Evolutionary conservation across 1,139 yeast species (phyloP), one percentile per base, ranked within the genome.

Genomic region (Suhomyces atakaporum): DNA sequence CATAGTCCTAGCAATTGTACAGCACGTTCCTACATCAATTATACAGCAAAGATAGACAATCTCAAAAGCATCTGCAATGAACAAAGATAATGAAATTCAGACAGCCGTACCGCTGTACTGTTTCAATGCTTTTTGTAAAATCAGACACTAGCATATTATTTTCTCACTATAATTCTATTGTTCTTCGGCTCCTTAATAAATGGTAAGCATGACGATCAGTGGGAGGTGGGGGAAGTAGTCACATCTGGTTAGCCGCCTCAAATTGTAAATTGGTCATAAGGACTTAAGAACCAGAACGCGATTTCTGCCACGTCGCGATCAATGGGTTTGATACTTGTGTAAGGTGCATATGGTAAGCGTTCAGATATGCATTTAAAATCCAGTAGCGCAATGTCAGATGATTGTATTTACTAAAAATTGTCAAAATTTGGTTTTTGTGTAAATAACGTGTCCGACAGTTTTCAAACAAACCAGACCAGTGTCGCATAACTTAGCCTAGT

Each of bases 291-390:
- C 5, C 12, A 7, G 13, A n/a, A 9, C 12, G 25, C 25, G 25
- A n/a, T 22, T 22, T 22, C 10, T 22, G 13, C 25, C 25, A 22
- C 25, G 25, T 22, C 13, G 10, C 25, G 25, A 18, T 18, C 8
- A 5, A 18, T 18, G 7, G n/a, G 5, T 8, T 18, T 18, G 20
- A 18, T 5, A 8, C 20, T 18, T 5, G 20, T 18, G 5, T 8
- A 18, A 18, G 5, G 7, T 18, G 20, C 20, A 18, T 18, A 5
- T 18, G 7, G 7, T 18, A 18, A 8, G 20, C 20, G 8, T 18
- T 18, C 23, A n/a, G 10, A 18, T 13, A n/a, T 27, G 29, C 29
- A 27, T 24, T n/a, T n/a, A n/a, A 12, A 12, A n/a, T 11, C 12
- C 26, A 6, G 14, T 10, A 12, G 26, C 5, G 15, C 15, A 24